Evolutionary conservation across 768 basidiomycete species (phyloP).

Genomic region (Suillus paluster): DNA sequence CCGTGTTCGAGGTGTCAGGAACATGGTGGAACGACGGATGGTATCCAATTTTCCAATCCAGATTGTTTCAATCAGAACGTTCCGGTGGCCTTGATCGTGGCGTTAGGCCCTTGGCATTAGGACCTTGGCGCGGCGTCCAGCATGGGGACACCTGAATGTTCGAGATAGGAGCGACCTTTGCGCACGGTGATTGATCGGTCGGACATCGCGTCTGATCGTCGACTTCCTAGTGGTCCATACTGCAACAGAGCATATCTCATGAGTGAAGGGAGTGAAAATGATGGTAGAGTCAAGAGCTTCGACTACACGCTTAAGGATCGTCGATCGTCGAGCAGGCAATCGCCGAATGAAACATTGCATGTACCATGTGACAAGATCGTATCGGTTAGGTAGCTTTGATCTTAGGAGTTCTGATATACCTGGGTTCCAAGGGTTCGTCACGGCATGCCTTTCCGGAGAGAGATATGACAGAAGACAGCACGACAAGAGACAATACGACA

Average conservation of each 20-base stretch:
- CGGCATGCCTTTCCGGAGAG: not conserved
- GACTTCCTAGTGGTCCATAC: not conserved
- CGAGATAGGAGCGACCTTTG: not conserved
- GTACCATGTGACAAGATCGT: conserved; percentile 1
- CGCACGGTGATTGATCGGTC: conserved; percentile 1
- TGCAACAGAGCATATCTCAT: not conserved
- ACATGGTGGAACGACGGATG: not conserved
- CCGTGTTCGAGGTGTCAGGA: not conserved
- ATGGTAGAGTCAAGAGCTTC: conserved; percentile 1
- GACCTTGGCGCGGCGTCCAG: not conserved
- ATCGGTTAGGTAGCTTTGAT: not conserved
- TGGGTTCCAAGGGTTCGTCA: not conserved
- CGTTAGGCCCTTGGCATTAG: no score
- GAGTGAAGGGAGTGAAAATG: not conserved
- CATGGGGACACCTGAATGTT: conserved; percentile 1
- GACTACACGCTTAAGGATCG: not conserved
- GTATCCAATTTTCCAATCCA: not conserved
- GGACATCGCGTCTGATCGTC: not conserved
- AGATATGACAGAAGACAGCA: conserved; percentile 6
- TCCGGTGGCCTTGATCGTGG: conserved; percentile 6
- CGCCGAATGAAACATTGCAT: not conserved
- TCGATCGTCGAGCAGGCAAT: not conserved
- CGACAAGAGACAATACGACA: conserved; percentile 1
- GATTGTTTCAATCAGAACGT: conserved; percentile 4
- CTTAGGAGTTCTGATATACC: not conserved